Evolutionary conservation across 2,329 filamentous ascomycete species (phyloP), one percentile per base, ranked within the genome.

Genomic region (Colletotrichum musae): DNA sequence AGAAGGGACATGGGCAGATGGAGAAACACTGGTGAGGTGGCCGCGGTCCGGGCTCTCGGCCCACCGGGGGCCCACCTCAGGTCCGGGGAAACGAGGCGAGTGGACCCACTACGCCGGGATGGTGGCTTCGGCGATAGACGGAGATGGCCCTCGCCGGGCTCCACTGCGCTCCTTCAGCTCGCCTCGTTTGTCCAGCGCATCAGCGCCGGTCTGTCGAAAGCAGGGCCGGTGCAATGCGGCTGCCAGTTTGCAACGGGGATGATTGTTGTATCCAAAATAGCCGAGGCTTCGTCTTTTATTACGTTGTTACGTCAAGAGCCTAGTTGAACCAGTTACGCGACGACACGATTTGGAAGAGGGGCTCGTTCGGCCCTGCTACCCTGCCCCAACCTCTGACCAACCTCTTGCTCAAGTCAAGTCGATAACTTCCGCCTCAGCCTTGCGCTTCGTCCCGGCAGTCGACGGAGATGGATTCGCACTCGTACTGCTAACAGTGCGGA

Each of bases 401-500:
- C 5, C 16, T 54, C n/a, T 39, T 36, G 9, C 12, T 58, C 26
- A 67, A 51, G 65, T 59, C n/a, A 66, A n/a, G 12, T 66, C 54
- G 28, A 69, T 69, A 16, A 60, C n/a, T 5, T 60, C 66, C 12
- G 47, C n/a, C 54, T 66, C 66, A 16, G 61, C 66, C 32, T 69
- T 69, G 15, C 61, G 66, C 36, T 69, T 69, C 41, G 9, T 13
- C 16, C 10, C 61, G 5, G 53, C 18, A 26, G 10, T 13, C 4
- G 54, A 21, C 18, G 28, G 54, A 1, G 41, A 21, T 26, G 12
- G 3, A 10, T 36, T 36, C 32, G 7, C 45, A 39, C 60, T 26
- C 51, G n/a, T 6, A 16, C 28, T 48, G n/a, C 43, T n/a, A 41
- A 26, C 13, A 12, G 26, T n/a, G 15, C 12, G 28, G n/a, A 58